Evolutionary conservation across 2,329 filamentous ascomycete genomes (phyloP), one percentile per base, ranked within the genome.

Genomic region (Diaporthe destruens): DNA sequence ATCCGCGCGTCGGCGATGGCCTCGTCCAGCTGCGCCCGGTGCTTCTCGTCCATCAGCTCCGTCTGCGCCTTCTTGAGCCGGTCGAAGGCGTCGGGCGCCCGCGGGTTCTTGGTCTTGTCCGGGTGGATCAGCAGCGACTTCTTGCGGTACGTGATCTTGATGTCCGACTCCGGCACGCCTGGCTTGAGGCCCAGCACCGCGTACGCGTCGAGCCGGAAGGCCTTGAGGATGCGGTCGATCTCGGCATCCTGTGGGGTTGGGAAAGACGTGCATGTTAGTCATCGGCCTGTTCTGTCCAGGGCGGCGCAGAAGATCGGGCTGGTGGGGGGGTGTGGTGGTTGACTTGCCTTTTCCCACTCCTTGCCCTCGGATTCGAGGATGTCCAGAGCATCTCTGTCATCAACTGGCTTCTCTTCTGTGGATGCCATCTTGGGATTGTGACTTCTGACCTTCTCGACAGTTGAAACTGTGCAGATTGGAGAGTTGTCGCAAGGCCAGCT

Each of bases 51-150:
- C 86, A 97, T 92, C 6, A 99, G 89, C 78, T 94, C 90, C 2
- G 91, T 93, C 80, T 98, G 95, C 0, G 96, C 96, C 84, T 98
- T 98, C 80, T 98, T 98, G 36, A 99, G 89, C 12, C 96, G 92
- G 84, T 99, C 96, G 80, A 99, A 99, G 76, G 96, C 96, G 79
- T 98, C 96, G 4, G 96, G 96, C 0, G 96, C 96, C 63, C 87
- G 89, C 0, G 94, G 92, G 80, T 99, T 98, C 79, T 91, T 91
- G 71, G 96, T 98, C 83, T 99, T 99, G 86, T 99, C 96, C 8
- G 96, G 96, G 86, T 99, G 96, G 85, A 99, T 98, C 63, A 99
- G 91, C 72, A 99, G 92, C n/a, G 96, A 99, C 84, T 98, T 98
- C 79, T 94, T 95, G 86, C 96, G 95, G 85, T 98, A 99, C 77